phyloP scores from a whole-genome alignment of 2,329 filamentous ascomycete genomes.

The Pseudopithomyces maydicus region DNA sequence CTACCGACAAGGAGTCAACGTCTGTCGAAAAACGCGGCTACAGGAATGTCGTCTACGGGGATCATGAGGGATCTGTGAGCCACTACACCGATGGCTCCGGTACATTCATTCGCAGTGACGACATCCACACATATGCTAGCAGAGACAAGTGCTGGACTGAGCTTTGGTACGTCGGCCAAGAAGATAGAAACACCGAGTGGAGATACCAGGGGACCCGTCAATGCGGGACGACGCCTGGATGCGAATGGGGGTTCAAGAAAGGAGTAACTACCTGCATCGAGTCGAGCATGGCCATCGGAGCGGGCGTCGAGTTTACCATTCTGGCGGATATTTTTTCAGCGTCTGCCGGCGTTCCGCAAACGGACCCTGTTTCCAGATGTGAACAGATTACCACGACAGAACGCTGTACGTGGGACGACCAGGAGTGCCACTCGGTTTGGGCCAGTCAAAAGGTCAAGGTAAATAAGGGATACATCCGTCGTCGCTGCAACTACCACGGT shows the following conservation, averaged over 20 bases:
- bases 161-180: slow-evolving; percentile 1
- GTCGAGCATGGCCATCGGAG: slow-evolving; percentile 5
- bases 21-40: slow-evolving; percentile 2
- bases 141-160: slow-evolving; percentile 13
- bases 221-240: slow-evolving; percentile 3
- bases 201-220: background rate
- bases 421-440: background rate
- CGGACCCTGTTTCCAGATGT: background rate
- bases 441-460: slow-evolving; percentile 2
- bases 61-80: slow-evolving; percentile 1
- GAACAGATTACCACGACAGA: background rate
- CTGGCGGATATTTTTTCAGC: slow-evolving; percentile 2
- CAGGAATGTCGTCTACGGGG: slow-evolving; percentile 1
- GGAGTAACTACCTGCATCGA: slow-evolving; percentile 7
- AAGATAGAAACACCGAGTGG: slow-evolving; percentile 1
- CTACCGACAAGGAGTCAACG: background rate
- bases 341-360: background rate
- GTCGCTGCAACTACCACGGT: background rate
- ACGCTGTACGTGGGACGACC: background rate
- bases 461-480: slow-evolving; percentile 4
- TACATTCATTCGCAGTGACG: background rate
- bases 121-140: background rate
- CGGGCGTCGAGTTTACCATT: slow-evolving; percentile 1
- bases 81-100: slow-evolving; percentile 1
- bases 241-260: slow-evolving; percentile 3